A percentile compares a stretch with the other conserved stretches of the same genome.
These are phyloP conservation scores for Uncinocarpus reesii DNA, from an alignment of 2,329 filamentous ascomycete species.

Conservation along the genomic window DNA sequence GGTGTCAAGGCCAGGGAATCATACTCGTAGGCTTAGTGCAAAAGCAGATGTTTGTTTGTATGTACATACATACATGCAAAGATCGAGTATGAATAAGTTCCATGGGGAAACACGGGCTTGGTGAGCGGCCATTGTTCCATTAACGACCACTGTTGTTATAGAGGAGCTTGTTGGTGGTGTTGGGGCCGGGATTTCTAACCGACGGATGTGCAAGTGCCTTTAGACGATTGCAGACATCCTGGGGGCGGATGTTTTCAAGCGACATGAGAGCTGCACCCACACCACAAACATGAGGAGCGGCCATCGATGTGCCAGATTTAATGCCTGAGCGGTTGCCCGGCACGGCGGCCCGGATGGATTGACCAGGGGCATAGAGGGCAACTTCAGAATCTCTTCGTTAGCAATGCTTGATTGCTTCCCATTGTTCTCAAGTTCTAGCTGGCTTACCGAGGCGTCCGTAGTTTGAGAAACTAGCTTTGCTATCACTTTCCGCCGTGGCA, in stretches of 20 bases:
- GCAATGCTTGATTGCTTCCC: too few relatives aligned
- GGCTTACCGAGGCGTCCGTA: slow-evolving; percentile 29
- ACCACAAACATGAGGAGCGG: slow-evolving; percentile 41
- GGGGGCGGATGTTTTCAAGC: slow-evolving; percentile 41
- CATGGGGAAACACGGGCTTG: too few relatives aligned
- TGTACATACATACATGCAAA: too few relatives aligned
- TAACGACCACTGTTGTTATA: slow-evolving; percentile 22
- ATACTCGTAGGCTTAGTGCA: too few relatives aligned
- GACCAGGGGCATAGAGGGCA: slow-evolving; percentile 49
- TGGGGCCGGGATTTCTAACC: slow-evolving; percentile 18
- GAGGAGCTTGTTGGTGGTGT: slow-evolving; percentile 24
- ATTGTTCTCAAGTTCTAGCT: too few relatives aligned
- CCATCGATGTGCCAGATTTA: slow-evolving; percentile 31
- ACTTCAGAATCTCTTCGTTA: slow-evolving; percentile 24
- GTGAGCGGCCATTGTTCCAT: too few relatives aligned
- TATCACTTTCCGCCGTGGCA: slow-evolving; percentile 28
- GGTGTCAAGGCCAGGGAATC: too few relatives aligned
- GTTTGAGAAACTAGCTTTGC: slow-evolving; percentile 34
- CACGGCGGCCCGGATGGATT: slow-evolving; percentile 43
- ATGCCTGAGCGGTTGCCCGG: slow-evolving; percentile 39
- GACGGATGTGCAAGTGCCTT: slow-evolving; percentile 41
- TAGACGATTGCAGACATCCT: slow-evolving; percentile 40
- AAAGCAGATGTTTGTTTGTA: too few relatives aligned
- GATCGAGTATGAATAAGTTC: too few relatives aligned
- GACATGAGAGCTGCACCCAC: slow-evolving; percentile 44